Conservation (phyloP, 768 basidiomycete genomes). For the Trametes maxima region DNA sequence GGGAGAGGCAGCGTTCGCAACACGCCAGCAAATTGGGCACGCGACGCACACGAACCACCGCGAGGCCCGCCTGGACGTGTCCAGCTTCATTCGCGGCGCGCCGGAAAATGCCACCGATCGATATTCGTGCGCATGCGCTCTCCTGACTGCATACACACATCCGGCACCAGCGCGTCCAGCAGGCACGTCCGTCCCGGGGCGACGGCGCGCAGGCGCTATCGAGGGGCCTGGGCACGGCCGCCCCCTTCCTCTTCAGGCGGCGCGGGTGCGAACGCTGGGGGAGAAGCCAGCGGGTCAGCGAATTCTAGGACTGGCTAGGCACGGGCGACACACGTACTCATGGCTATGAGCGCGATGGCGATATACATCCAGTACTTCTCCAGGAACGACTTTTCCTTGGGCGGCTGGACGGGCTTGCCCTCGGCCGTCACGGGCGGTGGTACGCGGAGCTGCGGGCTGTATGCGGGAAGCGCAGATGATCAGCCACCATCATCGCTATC, state of each 20-base stretch:
- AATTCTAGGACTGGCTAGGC: background rate
- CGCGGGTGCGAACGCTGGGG: constrained; percentile 15
- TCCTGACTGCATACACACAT: background rate
- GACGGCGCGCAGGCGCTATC: constrained; percentile 7
- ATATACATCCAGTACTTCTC: constrained; percentile 94
- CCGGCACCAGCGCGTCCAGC: background rate
- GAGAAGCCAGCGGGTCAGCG: background rate
- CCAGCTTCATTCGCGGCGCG: constrained; percentile 13
- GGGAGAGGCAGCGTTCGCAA: background rate
- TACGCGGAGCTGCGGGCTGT: constrained; percentile 66
- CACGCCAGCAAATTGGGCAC: constrained; percentile 5
- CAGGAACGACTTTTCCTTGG: constrained; percentile 75
- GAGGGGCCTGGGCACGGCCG: constrained; percentile 14
- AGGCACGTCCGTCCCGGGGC: background rate
- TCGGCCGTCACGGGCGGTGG: constrained; percentile 69
- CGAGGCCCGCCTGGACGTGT: constrained; percentile 10
- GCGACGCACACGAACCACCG: constrained; percentile 6
- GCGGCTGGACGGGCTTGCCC: constrained; percentile 62
- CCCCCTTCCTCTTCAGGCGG: constrained; percentile 21
- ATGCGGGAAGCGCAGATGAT: constrained; percentile 9
- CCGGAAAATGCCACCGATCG: constrained; percentile 11
- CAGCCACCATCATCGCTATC: constrained; percentile 12
- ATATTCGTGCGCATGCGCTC: background rate
- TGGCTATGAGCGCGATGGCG: constrained; percentile 57
- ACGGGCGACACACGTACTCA: constrained; percentile 40